phyloP scores from a whole-genome alignment of 2,329 filamentous ascomycete genomes.

The Fusarium bactridioides region DNA sequence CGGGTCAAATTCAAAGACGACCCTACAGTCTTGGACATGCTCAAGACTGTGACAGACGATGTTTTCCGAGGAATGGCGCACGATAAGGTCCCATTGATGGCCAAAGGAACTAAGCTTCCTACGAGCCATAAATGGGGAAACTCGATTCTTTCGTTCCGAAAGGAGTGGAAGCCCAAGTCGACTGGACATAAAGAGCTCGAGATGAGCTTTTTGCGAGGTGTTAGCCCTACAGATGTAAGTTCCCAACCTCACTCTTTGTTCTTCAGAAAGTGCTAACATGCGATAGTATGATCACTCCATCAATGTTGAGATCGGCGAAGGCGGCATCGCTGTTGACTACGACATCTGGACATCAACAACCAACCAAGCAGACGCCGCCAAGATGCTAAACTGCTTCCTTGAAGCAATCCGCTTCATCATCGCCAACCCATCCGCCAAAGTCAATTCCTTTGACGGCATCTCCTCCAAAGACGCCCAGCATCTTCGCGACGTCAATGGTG shows the following conservation, averaged over 20 bases:
- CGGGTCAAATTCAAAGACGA: neutral
- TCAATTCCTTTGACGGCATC: neutral
- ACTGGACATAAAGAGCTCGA: neutral
- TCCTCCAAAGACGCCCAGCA: neutral
- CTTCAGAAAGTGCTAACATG: neutral
- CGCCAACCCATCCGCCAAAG: neutral
- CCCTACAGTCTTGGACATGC: neutral
- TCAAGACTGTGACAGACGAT: neutral
- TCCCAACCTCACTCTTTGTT: accelerated
- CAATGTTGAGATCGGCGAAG: neutral
- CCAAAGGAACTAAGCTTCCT: neutral
- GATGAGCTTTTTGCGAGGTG: neutral
- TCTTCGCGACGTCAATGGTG: neutral
- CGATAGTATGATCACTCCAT: neutral
- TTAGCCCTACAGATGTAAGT: neutral
- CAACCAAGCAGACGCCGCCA: neutral
- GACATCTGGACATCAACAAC: neutral
- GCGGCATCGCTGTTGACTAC: neutral
- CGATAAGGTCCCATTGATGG: neutral
- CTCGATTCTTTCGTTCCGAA: neutral
- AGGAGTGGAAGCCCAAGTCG: neutral
- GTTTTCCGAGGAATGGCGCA: neutral
- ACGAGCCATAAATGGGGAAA: neutral
- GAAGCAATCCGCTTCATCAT: neutral
- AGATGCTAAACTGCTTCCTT: neutral